Percentiles rank a stretch among this genome's conserved stretches.
These are phyloP conservation scores for Litchi chinensis DNA, from an alignment of 345 rosid species.

Conservation along the genomic window DNA sequence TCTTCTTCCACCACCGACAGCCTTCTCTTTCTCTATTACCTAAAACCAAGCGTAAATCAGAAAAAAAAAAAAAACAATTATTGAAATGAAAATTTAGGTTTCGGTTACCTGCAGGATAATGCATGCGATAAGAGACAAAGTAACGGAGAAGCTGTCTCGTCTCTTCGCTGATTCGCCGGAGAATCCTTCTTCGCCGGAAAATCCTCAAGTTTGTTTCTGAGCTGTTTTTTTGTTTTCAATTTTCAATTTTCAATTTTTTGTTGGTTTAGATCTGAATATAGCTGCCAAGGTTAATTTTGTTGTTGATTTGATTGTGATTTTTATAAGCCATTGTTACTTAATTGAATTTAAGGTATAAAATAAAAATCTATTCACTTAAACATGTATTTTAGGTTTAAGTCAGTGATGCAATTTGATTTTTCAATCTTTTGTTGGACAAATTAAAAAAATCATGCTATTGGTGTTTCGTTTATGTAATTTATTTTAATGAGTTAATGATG, in stretches of 20 bases:
- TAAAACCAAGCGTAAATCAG: not conserved
- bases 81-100: not conserved
- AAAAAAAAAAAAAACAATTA: not conserved
- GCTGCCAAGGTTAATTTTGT: slow-evolving; percentile 13
- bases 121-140: slow-evolving; percentile 70
- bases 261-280: slow-evolving; percentile 33
- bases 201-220: slow-evolving; percentile 54
- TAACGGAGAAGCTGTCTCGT: slow-evolving; percentile 70
- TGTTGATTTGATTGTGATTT: not conserved
- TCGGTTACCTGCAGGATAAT: slow-evolving; percentile 24
- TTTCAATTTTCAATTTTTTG: not conserved
- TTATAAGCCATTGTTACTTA: not conserved
- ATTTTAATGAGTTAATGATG: not conserved
- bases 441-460: not conserved
- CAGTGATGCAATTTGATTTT: not conserved
- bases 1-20: slow-evolving; percentile 10
- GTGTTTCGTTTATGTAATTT: not conserved
- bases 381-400: not conserved
- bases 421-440: not conserved
- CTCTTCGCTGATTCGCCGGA: slow-evolving; percentile 59
- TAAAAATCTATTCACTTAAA: not conserved
- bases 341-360: not conserved
- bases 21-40: not conserved
- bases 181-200: slow-evolving; percentile 37
- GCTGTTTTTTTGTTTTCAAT: slow-evolving; percentile 7